Percentiles rank a stretch among this genome's conserved stretches.
These are phyloP conservation scores for Basidioascus undulatus DNA, from an alignment of 768 basidiomycete species.

Conservation along the genomic window DNA sequence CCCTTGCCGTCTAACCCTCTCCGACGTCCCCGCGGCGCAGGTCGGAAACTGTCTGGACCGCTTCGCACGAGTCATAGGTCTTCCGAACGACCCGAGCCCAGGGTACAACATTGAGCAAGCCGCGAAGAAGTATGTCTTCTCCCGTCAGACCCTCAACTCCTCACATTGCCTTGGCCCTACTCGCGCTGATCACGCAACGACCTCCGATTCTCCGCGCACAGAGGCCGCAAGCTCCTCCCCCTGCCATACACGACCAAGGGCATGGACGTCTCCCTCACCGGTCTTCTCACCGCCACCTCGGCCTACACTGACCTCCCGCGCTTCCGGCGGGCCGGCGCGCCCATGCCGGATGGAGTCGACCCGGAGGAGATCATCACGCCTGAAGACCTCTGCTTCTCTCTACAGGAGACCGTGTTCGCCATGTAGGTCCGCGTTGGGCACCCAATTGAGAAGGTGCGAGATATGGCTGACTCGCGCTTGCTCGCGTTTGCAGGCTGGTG, in stretches of 20 bases:
- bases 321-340: constrained; percentile 26
- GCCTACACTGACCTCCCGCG: constrained; percentile 66
- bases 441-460: too few relatives aligned
- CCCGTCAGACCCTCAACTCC: background rate
- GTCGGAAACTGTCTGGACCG: constrained; percentile 96
- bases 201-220: constrained; percentile 18
- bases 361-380: constrained; percentile 60
- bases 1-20: too few relatives aligned
- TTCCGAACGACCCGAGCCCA: constrained; percentile 86
- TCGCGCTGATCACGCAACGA: too few relatives aligned
- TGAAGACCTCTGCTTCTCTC: constrained; percentile 85
- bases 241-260: constrained; percentile 94
- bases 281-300: constrained; percentile 68
- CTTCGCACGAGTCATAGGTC: constrained; percentile 77
- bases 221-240: constrained; percentile 56
- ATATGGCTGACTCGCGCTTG: too few relatives aligned
- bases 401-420: constrained; percentile 89
- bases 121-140: constrained; percentile 47
- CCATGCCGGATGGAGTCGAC: constrained; percentile 11
- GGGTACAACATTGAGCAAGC: constrained; percentile 94
- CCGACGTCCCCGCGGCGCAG: too few relatives aligned
- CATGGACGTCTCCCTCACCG: constrained; percentile 94
- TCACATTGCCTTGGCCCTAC: too few relatives aligned
- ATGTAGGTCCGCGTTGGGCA: too few relatives aligned
- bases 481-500: too few relatives aligned